phyloP scores from a whole-genome alignment of 2,329 filamentous ascomycete species.

The Emmonsiellopsis sp. region DNA sequence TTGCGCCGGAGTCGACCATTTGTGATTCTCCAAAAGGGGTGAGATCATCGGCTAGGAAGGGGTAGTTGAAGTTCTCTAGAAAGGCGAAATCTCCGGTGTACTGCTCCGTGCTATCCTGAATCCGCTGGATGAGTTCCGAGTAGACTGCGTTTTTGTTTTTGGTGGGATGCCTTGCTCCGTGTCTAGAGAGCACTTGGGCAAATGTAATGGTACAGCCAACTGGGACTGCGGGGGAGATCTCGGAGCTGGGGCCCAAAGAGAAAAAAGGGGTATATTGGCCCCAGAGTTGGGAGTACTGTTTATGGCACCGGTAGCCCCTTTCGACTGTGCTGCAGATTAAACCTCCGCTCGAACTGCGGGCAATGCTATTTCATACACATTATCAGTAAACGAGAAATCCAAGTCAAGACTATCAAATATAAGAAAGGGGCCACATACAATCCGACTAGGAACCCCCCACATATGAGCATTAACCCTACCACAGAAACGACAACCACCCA shows the following conservation, averaged over 20 bases:
- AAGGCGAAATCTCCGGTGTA: slow-evolving; percentile 62
- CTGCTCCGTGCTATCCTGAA: slow-evolving; percentile 49
- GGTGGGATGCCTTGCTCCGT: slow-evolving; percentile 78
- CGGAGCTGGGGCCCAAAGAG: slow-evolving; percentile 52
- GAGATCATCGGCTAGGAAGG: slow-evolving; percentile 59
- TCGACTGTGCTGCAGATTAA: slow-evolving; percentile 44
- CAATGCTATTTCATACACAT: background rate
- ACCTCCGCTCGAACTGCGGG: background rate
- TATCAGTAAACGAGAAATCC: background rate
- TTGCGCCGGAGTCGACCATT: slow-evolving; percentile 64
- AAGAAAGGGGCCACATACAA: background rate
- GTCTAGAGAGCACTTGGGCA: slow-evolving; percentile 71
- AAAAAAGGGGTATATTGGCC: slow-evolving; percentile 86
- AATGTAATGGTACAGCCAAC: slow-evolving; percentile 66
- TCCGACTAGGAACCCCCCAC: background rate
- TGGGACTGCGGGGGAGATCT: slow-evolving; percentile 53
- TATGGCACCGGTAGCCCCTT: slow-evolving; percentile 54
- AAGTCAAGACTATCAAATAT: background rate
- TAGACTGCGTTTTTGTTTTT: slow-evolving; percentile 57
- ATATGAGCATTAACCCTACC: background rate
- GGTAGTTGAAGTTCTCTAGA: slow-evolving; percentile 62
- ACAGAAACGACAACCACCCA: background rate
- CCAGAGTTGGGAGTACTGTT: slow-evolving; percentile 60
- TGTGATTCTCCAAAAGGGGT: slow-evolving; percentile 60
- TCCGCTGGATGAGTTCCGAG: slow-evolving; percentile 52